Evolutionary conservation across 148 eudicot species (phyloP).

Genomic region (Cornus suecica): DNA sequence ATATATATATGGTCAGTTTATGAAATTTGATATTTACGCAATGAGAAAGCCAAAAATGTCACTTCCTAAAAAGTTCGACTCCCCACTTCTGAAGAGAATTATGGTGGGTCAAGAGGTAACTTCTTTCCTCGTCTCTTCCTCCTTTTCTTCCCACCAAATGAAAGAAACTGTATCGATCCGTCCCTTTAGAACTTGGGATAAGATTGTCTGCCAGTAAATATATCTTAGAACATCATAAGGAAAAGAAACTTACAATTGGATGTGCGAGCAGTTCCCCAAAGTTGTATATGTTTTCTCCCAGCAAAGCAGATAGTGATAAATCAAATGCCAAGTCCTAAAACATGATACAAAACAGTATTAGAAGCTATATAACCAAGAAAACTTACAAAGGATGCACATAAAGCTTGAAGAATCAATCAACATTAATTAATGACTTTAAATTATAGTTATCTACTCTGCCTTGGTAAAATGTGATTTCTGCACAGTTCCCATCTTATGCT

Average conservation of each 20-base stretch:
- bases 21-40: too few species aligned
- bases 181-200: too few species aligned
- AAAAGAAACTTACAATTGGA: constrained; percentile 71
- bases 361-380: background rate
- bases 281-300: constrained; percentile 97
- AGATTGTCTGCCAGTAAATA: background rate
- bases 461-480: too few species aligned
- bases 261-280: constrained; percentile 98
- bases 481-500: too few species aligned
- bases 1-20: too few species aligned
- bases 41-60: too few species aligned
- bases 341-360: background rate
- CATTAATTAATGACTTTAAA: background rate
- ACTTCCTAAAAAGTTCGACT: too few species aligned
- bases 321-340: constrained; percentile 91
- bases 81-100: too few species aligned
- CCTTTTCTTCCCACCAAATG: too few species aligned
- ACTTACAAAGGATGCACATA: constrained; percentile 2
- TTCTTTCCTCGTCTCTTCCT: too few species aligned
- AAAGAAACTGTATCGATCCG: too few species aligned
- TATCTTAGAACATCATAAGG: background rate
- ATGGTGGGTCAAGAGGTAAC: too few species aligned
- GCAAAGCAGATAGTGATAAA: constrained; percentile 75
- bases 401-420: background rate
- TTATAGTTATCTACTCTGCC: background rate